Conservation (phyloP, 352 stramenopile species). For the Phytophthora meadii region DNA sequence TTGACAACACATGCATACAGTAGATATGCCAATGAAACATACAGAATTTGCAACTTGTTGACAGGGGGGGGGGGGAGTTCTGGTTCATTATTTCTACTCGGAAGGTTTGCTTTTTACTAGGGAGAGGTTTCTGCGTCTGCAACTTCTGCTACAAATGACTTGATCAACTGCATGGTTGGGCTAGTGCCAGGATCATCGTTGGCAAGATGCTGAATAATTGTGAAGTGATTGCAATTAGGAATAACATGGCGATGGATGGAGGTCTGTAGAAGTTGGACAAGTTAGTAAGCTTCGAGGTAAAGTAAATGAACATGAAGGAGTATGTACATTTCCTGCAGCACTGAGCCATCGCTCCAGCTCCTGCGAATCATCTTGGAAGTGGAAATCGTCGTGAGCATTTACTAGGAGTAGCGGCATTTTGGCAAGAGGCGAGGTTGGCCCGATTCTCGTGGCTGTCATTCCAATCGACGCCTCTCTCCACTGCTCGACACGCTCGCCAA, state of each 20-base stretch:
- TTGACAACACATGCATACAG: constrained; percentile 9
- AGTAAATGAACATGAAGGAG: background rate
- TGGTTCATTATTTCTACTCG: constrained; percentile 5
- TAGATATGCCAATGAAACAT: constrained; percentile 19
- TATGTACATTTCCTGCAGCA: constrained; percentile 60
- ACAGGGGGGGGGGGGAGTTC: background rate
- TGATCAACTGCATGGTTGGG: constrained; percentile 56
- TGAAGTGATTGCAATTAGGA: constrained; percentile 73
- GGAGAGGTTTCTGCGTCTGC: constrained; percentile 8
- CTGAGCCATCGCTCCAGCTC: constrained; percentile 73
- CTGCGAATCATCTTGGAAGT: constrained; percentile 74
- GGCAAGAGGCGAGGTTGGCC: constrained; percentile 46
- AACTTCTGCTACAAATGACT: constrained; percentile 45
- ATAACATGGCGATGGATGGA: constrained; percentile 55
- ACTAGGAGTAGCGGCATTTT: constrained; percentile 65
- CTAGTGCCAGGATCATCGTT: constrained; percentile 34
- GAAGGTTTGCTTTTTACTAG: constrained; percentile 8
- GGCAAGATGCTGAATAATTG: constrained; percentile 70
- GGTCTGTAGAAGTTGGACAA: constrained; percentile 25
- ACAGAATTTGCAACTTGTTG: constrained; percentile 29
- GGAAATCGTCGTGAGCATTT: constrained; percentile 81
- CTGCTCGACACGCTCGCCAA: constrained; percentile 67
- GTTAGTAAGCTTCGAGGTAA: constrained; percentile 1
- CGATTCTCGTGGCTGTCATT: constrained; percentile 49
- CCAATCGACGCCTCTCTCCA: constrained; percentile 79